Evolutionary conservation across 73 alveolate species (phyloP).

Genomic region (Uronychia setigera): DNA sequence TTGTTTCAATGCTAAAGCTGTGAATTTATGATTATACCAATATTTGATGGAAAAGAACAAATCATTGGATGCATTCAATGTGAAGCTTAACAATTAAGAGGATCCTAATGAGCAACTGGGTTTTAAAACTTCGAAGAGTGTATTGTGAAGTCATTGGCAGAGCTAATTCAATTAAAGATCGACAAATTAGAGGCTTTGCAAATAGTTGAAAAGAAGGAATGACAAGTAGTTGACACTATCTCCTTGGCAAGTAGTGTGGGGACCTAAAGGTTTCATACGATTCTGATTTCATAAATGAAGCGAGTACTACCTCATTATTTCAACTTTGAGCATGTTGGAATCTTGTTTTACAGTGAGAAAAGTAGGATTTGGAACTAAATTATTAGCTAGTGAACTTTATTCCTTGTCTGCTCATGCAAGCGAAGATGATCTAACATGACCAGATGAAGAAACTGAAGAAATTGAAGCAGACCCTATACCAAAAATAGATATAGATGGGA

Average conservation of each 20-base stretch:
- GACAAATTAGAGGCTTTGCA: slow-evolving; percentile 51
- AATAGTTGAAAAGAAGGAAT: slow-evolving; percentile 46
- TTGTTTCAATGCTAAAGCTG: too few species aligned
- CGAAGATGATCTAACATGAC: neutral
- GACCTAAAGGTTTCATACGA: slow-evolving; percentile 62
- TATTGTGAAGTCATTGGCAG: slow-evolving; percentile 49
- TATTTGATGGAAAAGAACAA: slow-evolving; percentile 47
- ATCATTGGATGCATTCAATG: slow-evolving; percentile 35
- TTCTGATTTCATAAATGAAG: slow-evolving; percentile 58
- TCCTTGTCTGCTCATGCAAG: slow-evolving; percentile 25
- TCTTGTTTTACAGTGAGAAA: slow-evolving; percentile 52
- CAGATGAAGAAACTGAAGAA: too few species aligned
- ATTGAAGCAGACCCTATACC: too few species aligned
- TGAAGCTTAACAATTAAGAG: slow-evolving; percentile 42
- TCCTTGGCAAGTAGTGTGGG: slow-evolving; percentile 58
- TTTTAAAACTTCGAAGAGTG: slow-evolving; percentile 54
- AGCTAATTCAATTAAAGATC: slow-evolving; percentile 48
- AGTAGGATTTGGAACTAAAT: neutral
- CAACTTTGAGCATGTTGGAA: slow-evolving; percentile 66
- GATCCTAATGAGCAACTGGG: slow-evolving; percentile 44
- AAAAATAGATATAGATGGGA: too few species aligned
- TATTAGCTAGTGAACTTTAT: slow-evolving; percentile 30
- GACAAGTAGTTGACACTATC: slow-evolving; percentile 62
- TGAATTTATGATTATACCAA: slow-evolving; percentile 21
- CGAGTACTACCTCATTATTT: slow-evolving; percentile 52